phyloP scores from a whole-genome alignment of 129 eudicot genomes.

The Tanacetum coccineum region DNA sequence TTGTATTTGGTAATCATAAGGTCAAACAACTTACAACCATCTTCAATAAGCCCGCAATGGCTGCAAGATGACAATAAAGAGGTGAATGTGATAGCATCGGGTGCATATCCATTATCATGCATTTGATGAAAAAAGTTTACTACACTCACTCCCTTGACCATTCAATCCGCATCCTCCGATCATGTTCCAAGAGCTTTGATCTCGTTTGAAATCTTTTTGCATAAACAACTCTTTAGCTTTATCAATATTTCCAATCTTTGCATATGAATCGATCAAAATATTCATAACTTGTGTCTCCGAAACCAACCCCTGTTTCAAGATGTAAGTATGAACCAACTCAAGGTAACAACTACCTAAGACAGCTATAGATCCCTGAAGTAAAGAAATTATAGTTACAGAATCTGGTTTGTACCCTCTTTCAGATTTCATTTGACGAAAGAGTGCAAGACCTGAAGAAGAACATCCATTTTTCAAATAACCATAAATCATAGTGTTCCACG shows the following conservation, averaged over 20 bases:
- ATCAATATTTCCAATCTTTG: constrained; percentile 32
- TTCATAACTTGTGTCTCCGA: constrained; percentile 33
- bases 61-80: constrained; percentile 46
- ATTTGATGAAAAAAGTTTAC: constrained; percentile 36
- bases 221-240: constrained; percentile 29
- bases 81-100: constrained; percentile 39
- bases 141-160: constrained; percentile 36
- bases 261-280: constrained; percentile 37
- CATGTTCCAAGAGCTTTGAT: constrained; percentile 46
- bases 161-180: constrained; percentile 46
- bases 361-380: constrained; percentile 34
- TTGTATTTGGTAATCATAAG: constrained; percentile 33
- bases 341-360: constrained; percentile 15
- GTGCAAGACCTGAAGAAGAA: constrained; percentile 18
- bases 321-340: constrained; percentile 32
- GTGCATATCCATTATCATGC: constrained; percentile 32
- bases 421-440: constrained; percentile 36
- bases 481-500: constrained; percentile 46
- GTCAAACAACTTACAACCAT: constrained; percentile 42
- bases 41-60: constrained; percentile 41
- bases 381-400: constrained; percentile 35
- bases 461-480: constrained; percentile 31
- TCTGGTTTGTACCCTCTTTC: constrained; percentile 28
- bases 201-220: constrained; percentile 25
- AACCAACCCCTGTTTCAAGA: constrained; percentile 31